Evolutionary conservation across 2,329 filamentous ascomycete genomes (phyloP).

Genomic region (Alternaria alternata): DNA sequence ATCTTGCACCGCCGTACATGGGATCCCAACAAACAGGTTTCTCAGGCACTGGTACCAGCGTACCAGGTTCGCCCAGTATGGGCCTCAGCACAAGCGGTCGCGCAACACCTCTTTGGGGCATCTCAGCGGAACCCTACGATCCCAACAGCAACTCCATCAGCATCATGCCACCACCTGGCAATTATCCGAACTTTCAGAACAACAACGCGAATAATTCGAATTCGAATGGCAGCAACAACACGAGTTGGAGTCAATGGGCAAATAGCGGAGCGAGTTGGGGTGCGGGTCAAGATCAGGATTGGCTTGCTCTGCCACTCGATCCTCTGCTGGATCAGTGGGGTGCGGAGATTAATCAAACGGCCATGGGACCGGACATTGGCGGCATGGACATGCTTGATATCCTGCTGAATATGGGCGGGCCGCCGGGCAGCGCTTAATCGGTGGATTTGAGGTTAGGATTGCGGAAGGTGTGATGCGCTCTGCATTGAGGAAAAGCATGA

Average conservation of each 20-base stretch:
- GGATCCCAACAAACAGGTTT: slow-evolving; percentile 20
- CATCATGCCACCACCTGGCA: slow-evolving; percentile 59
- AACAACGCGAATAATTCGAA: slow-evolving; percentile 28
- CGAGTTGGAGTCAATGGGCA: slow-evolving; percentile 34
- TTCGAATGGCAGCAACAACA: slow-evolving; percentile 15
- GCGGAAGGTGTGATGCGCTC: background rate
- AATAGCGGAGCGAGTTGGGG: slow-evolving; percentile 29
- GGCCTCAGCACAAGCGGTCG: slow-evolving; percentile 42
- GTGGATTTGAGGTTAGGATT: background rate
- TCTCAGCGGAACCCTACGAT: slow-evolving; percentile 56
- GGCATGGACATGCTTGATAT: slow-evolving; percentile 60
- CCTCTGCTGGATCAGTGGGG: slow-evolving; percentile 66
- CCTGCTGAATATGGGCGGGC: slow-evolving; percentile 51
- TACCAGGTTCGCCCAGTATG: slow-evolving; percentile 38
- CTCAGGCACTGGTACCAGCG: slow-evolving; percentile 29
- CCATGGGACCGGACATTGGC: slow-evolving; percentile 72
- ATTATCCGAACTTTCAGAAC: slow-evolving; percentile 22
- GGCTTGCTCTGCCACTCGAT: slow-evolving; percentile 69
- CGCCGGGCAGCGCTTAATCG: slow-evolving; percentile 27
- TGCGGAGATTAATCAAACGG: slow-evolving; percentile 64
- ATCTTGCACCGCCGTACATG: slow-evolving; percentile 28
- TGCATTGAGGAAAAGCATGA: background rate
- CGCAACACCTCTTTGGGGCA: slow-evolving; percentile 53
- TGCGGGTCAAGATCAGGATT: slow-evolving; percentile 57
- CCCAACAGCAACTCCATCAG: slow-evolving; percentile 53